phyloP scores from a whole-genome alignment of 2,329 filamentous ascomycete species.

The Cladosporium colombiae region DNA sequence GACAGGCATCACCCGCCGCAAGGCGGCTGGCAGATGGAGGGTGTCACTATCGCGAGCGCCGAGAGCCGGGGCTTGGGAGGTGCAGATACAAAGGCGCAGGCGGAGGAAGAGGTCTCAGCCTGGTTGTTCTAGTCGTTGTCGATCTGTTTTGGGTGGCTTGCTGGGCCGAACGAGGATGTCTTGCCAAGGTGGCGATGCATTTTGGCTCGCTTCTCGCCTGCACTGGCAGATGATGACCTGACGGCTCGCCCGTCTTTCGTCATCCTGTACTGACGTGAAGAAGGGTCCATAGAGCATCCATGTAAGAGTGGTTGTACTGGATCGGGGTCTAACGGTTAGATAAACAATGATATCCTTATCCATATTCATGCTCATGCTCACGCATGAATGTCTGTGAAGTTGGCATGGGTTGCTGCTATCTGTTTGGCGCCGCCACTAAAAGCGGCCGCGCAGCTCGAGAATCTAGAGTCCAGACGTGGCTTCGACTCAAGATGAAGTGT shows the following conservation, averaged over 20 bases:
- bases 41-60: neutral
- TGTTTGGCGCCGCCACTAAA: neutral
- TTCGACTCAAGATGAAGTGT: neutral
- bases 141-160: constrained; percentile 9
- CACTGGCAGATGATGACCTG: neutral
- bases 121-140: neutral
- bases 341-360: neutral
- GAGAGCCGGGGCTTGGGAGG: neutral
- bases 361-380: neutral
- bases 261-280: neutral
- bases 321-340: neutral
- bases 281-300: neutral
- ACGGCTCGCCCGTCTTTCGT: neutral
- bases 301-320: neutral
- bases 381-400: constrained; percentile 3
- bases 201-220: neutral
- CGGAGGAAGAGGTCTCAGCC: neutral
- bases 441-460: neutral
- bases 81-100: neutral
- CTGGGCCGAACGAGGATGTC: neutral
- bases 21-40: neutral
- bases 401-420: neutral
- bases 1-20: constrained; percentile 14
- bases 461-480: neutral
- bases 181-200: constrained; percentile 5